Conservation (phyloP, 2,329 filamentous ascomycete species). For the Fusarium praegraminearum region DNA sequence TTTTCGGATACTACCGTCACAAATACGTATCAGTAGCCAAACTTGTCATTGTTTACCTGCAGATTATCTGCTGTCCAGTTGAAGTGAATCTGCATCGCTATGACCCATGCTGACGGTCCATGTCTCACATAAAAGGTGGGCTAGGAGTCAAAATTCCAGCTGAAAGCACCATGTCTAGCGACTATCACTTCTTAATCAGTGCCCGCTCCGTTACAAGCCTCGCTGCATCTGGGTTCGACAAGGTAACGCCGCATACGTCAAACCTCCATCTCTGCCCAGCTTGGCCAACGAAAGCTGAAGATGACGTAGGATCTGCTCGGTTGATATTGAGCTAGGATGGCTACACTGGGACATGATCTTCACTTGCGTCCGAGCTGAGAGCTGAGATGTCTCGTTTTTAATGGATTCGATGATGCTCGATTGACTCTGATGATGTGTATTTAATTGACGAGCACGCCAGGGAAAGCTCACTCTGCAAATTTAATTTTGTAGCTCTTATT, state of each 20-base stretch:
- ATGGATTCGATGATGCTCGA: slow-evolving; percentile 12
- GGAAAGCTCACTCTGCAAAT: neutral
- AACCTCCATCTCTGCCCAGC: neutral
- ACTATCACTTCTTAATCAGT: neutral
- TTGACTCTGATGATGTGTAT: neutral
- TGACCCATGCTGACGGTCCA: no score
- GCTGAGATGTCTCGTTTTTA: slow-evolving; percentile 3
- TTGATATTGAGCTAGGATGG: slow-evolving; percentile 6
- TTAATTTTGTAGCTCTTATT: neutral
- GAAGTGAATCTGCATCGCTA: neutral
- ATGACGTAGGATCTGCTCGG: slow-evolving; percentile 28
- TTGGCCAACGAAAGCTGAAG: neutral
- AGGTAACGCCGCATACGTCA: slow-evolving; percentile 19
- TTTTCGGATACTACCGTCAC: neutral
- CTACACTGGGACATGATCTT: slow-evolving; percentile 13
- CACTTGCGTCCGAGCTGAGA: slow-evolving; percentile 20
- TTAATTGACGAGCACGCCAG: neutral
- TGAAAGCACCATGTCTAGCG: neutral
- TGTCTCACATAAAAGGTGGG: neutral
- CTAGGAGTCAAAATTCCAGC: neutral
- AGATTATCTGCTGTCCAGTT: neutral
- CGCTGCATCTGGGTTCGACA: neutral
- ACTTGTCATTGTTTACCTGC: neutral
- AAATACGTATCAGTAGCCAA: neutral
- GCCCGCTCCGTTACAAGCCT: slow-evolving; percentile 1